These are phyloP conservation scores for Ceratobasidium sp. DNA, from an alignment of 1,284 basidiomycete genomes.

Conservation along the genomic window DNA sequence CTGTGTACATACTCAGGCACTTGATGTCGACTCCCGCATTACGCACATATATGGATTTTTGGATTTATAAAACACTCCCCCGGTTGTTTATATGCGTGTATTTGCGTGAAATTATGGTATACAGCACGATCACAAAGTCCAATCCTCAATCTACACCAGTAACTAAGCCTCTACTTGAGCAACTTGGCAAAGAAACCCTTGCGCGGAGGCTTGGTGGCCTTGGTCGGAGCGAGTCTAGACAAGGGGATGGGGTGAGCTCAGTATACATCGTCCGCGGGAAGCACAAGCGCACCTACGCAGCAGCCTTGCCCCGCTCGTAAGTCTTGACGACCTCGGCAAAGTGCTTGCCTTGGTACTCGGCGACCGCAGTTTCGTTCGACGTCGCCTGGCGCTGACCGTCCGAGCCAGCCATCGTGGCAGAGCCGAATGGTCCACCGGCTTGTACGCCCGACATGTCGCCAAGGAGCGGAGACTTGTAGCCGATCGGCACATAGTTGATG, in stretches of 20 bases:
- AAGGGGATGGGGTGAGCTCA: neutral
- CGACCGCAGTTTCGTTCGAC: conserved; percentile 19
- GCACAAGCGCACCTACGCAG: neutral
- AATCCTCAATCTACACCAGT: neutral
- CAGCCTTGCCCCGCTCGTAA: conserved; percentile 28
- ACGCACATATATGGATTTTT: neutral
- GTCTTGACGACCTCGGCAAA: conserved; percentile 28
- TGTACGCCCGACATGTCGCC: conserved; percentile 46
- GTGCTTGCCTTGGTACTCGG: conserved; percentile 21
- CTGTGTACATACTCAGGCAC: neutral
- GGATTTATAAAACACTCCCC: neutral
- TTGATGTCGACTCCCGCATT: neutral
- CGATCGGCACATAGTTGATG: conserved; percentile 52
- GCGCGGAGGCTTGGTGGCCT: neutral
- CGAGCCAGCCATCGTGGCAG: conserved; percentile 32
- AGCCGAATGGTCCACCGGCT: conserved; percentile 50
- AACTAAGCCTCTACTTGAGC: neutral
- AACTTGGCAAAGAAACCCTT: neutral
- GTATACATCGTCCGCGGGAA: neutral
- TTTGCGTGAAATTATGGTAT: neutral
- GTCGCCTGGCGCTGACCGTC: conserved; percentile 30
- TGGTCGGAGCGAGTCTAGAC: neutral
- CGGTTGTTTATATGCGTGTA: neutral
- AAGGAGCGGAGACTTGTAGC: conserved; percentile 49
- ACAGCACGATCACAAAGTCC: neutral